These are phyloP conservation scores for Trametes versicolor DNA, from an alignment of 1,284 basidiomycete genomes.

Conservation along the genomic window DNA sequence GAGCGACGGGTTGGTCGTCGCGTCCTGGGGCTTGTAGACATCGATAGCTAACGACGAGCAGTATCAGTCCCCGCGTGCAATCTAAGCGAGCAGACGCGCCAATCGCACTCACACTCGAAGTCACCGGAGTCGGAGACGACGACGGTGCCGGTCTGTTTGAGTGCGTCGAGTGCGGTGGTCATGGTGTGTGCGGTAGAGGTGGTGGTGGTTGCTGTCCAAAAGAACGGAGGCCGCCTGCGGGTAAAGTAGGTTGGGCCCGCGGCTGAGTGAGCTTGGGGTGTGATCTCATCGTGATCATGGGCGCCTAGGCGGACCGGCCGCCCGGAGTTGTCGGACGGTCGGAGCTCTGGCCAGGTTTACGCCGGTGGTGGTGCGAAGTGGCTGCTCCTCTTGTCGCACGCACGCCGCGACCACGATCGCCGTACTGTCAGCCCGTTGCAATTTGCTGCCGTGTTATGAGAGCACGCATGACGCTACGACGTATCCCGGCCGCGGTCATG, in stretches of 20 bases:
- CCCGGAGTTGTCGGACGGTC: not conserved
- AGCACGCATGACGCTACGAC: not conserved
- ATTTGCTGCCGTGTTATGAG: not conserved
- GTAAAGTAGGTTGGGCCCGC: slow-evolving; percentile 25
- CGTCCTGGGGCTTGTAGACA: slow-evolving; percentile 93
- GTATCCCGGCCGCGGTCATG: too few species aligned
- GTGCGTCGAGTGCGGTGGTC: slow-evolving; percentile 88
- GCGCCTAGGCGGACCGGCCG: slow-evolving; percentile 25
- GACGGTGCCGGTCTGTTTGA: slow-evolving; percentile 91
- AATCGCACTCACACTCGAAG: slow-evolving; percentile 72
- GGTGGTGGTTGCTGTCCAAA: slow-evolving; percentile 28
- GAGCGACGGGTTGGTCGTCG: slow-evolving; percentile 95
- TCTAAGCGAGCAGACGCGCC: slow-evolving; percentile 15
- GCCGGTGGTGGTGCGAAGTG: slow-evolving; percentile 15
- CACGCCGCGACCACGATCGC: not conserved
- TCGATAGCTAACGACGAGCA: slow-evolving; percentile 70
- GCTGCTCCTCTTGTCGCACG: slow-evolving; percentile 4
- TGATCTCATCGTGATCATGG: slow-evolving; percentile 37
- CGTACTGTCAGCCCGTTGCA: not conserved
- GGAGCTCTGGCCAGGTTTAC: slow-evolving; percentile 13
- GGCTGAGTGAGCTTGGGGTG: slow-evolving; percentile 35
- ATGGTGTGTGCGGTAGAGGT: slow-evolving; percentile 55
- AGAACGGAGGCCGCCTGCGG: slow-evolving; percentile 12
- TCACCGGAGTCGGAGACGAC: slow-evolving; percentile 96
- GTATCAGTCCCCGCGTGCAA: slow-evolving; percentile 7